phyloP scores from a whole-genome alignment of 805 yeast genomes.

The Peterozyma toletana region DNA sequence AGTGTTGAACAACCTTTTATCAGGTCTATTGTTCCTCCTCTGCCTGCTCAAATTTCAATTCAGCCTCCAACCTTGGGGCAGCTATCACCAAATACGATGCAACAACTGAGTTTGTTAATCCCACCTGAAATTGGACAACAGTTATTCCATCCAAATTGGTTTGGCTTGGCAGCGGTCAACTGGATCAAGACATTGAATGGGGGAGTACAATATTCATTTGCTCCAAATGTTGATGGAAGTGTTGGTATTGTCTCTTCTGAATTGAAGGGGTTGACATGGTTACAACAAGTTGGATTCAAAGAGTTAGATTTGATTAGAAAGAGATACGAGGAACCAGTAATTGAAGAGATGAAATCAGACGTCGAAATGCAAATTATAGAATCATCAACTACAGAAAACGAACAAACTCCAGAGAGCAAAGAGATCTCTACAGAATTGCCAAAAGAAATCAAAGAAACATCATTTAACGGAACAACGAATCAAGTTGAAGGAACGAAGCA shows the following conservation, averaged over 20 bases:
- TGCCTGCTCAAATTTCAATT: slow-evolving; percentile 17
- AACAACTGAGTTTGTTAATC: slow-evolving; percentile 13
- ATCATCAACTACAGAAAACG: background rate
- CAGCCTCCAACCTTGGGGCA: slow-evolving; percentile 35
- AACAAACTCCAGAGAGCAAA: background rate
- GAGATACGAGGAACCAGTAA: slow-evolving; percentile 1
- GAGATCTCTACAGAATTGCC: background rate
- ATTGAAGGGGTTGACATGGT: slow-evolving; percentile 44
- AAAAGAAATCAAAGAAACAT: background rate
- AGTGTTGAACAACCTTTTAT: slow-evolving; percentile 61
- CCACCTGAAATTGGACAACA: slow-evolving; percentile 48
- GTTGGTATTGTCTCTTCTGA: slow-evolving; percentile 45
- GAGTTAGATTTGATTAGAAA: slow-evolving; percentile 19
- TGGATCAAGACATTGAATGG: slow-evolving; percentile 51
- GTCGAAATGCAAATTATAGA: background rate
- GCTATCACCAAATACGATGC: slow-evolving; percentile 28
- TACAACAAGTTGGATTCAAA: slow-evolving; percentile 44
- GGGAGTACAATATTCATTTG: slow-evolving; percentile 45
- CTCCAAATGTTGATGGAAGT: slow-evolving; percentile 59
- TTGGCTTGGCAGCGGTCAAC: slow-evolving; percentile 52
- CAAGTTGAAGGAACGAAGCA: slow-evolving; percentile 4
- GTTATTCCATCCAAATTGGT: slow-evolving; percentile 58
- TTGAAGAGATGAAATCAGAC: background rate
- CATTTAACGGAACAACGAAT: background rate
- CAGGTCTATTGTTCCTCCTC: slow-evolving; percentile 64